Percentiles rank a stretch among this genome's conserved stretches.
Evolutionary conservation across 2,329 filamentous ascomycete genomes (phyloP).

Genomic region (Phoma herbarum): DNA sequence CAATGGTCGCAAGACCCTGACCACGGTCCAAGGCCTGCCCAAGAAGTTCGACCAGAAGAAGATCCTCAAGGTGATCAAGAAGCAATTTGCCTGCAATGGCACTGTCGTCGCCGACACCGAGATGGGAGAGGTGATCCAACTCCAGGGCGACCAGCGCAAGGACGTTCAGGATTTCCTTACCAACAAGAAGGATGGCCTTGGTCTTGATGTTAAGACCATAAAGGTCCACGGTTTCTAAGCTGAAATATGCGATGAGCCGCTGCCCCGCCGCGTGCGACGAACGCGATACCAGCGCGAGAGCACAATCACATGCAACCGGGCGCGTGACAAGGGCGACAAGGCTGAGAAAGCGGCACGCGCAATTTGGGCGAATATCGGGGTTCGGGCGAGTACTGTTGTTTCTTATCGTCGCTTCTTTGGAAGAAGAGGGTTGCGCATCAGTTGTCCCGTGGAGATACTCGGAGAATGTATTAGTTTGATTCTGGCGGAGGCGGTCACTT

Average conservation of each 20-base stretch:
- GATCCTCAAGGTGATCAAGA: constrained; percentile 99
- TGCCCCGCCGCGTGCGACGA: constrained; percentile 11
- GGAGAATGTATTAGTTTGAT: not conserved
- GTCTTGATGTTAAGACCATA: constrained; percentile 95
- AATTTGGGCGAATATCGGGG: not conserved
- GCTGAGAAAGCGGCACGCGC: not conserved
- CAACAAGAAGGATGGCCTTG: constrained; percentile 94
- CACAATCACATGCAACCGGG: constrained; percentile 4
- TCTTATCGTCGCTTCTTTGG: constrained; percentile 19
- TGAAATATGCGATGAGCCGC: constrained; percentile 10
- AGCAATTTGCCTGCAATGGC: constrained; percentile 99
- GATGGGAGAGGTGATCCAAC: constrained; percentile 99
- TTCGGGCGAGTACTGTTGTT: constrained; percentile 5
- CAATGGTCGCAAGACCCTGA: constrained; percentile 99
- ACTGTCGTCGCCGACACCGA: constrained; percentile 95
- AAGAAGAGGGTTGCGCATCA: not conserved
- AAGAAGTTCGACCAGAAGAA: constrained; percentile 99
- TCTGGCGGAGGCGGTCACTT: not conserved
- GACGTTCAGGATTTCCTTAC: constrained; percentile 97
- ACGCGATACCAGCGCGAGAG: not conserved
- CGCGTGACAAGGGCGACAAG: constrained; percentile 5
- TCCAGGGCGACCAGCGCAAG: constrained; percentile 99
- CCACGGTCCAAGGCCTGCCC: constrained; percentile 97
- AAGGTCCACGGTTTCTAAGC: constrained; percentile 69
- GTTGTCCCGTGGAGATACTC: not conserved